A percentile compares a stretch with the other conserved stretches of the same genome.
phyloP scores from a whole-genome alignment of 1,284 basidiomycete genomes.

The Meira nashicola region DNA sequence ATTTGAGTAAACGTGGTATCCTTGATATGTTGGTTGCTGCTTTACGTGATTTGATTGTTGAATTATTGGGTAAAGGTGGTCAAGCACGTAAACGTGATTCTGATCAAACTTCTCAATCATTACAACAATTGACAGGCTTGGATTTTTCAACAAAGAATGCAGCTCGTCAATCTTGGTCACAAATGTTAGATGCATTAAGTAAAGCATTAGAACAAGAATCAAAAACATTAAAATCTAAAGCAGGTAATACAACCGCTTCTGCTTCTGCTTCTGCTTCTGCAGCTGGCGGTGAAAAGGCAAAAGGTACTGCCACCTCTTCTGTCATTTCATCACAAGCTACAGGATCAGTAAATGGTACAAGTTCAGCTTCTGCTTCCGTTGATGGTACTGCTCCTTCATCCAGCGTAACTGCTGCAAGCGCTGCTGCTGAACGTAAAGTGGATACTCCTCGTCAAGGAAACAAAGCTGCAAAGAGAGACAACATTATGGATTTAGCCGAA shows the following conservation, averaged over 20 bases:
- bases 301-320: too few species aligned
- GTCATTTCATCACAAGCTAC: neutral
- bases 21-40: slow-evolving; percentile 35
- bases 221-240: neutral
- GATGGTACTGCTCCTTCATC: too few species aligned
- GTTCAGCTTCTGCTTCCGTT: neutral
- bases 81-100: too few species aligned
- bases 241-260: slow-evolving; percentile 8
- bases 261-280: too few species aligned
- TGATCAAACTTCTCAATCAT: too few species aligned
- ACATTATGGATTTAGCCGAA: neutral
- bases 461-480: slow-evolving; percentile 9
- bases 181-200: too few species aligned
- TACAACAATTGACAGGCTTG: too few species aligned
- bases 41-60: slow-evolving; percentile 27
- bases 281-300: too few species aligned
- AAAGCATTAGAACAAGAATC: too few species aligned
- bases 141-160: too few species aligned
- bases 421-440: neutral
- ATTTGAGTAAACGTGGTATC: slow-evolving; percentile 30
- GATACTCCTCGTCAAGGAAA: slow-evolving; percentile 18
- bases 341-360: neutral
- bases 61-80: slow-evolving; percentile 22
- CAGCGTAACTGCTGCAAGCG: too few species aligned
- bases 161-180: too few species aligned